Percentiles rank a stretch among this genome's conserved stretches.
Conservation (phyloP, 2,329 filamentous ascomycete species). For the Claviceps paspali region DNA sequence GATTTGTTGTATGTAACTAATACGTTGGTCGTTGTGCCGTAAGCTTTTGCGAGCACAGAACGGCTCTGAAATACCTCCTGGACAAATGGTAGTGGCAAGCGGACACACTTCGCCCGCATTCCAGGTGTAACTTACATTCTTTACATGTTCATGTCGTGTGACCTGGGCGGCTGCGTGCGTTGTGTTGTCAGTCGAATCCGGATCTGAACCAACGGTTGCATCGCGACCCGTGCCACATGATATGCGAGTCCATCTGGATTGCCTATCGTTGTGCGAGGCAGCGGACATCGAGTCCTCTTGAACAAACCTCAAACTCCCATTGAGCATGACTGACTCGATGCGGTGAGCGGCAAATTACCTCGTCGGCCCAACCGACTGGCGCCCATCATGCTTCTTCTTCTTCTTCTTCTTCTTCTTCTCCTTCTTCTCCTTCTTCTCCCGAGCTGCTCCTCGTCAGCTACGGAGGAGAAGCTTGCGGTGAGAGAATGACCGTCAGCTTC, state of each 20-base stretch:
- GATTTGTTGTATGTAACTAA: no score
- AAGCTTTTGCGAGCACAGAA: no score
- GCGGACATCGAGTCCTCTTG: not conserved
- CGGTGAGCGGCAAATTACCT: not conserved
- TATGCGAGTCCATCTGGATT: conserved; percentile 1
- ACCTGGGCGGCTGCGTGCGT: conserved; percentile 2
- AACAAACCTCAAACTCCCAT: not conserved
- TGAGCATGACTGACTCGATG: no score
- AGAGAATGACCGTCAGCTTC: no score
- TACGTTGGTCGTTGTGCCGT: no score
- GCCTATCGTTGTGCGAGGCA: not conserved
- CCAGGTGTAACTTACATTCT: not conserved
- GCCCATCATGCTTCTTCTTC: no score
- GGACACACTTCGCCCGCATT: not conserved
- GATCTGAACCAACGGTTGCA: conserved; percentile 1
- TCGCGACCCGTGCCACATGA: not conserved
- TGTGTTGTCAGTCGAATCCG: not conserved
- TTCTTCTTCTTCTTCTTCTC: no score
- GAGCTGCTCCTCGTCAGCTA: no score
- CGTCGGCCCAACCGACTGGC: not conserved
- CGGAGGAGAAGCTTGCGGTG: no score
- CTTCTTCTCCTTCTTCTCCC: no score
- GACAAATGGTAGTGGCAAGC: not conserved
- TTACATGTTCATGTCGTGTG: conserved; percentile 2
- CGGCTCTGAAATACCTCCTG: not conserved